Conservation (phyloP, 371 early-diverging fungal species). For the Batkoa obscura region DNA sequence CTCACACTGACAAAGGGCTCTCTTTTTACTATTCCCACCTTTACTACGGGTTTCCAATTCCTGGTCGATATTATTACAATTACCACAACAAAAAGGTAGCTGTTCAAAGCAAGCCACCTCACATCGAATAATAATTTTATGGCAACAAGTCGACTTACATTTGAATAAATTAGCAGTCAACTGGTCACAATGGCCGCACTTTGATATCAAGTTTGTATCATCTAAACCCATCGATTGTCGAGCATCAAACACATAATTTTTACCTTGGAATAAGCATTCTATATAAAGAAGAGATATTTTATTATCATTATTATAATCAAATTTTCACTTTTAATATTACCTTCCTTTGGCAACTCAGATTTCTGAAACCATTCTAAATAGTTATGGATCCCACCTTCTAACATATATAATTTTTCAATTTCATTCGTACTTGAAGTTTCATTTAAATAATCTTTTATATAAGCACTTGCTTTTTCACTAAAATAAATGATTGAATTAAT, state of each 20-base stretch:
- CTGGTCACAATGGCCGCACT: not conserved
- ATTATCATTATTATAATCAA: too few relatives aligned
- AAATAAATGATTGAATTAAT: not conserved
- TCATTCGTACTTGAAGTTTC: too few relatives aligned
- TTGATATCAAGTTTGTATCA: not conserved
- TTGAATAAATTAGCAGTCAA: not conserved
- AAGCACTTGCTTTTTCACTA: slow-evolving; percentile 25
- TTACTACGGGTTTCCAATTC: not conserved
- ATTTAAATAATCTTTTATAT: too few relatives aligned
- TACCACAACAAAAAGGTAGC: too few relatives aligned
- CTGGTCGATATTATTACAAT: not conserved
- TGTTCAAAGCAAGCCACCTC: too few relatives aligned
- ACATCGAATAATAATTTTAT: not conserved
- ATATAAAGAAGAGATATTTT: not conserved
- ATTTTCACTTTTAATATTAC: too few relatives aligned
- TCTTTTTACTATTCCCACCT: not conserved
- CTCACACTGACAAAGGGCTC: too few relatives aligned
- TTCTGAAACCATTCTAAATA: slow-evolving; percentile 46
- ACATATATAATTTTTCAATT: slow-evolving; percentile 26
- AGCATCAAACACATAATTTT: slow-evolving; percentile 57
- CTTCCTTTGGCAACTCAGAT: not conserved
- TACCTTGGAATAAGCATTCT: slow-evolving; percentile 30
- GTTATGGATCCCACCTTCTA: slow-evolving; percentile 60
- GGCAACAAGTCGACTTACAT: not conserved
- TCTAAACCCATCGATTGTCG: slow-evolving; percentile 16